A percentile compares a stretch with the other conserved stretches of the same genome.
Evolutionary conservation across 495 filamentous ascomycete genomes (phyloP).

Genomic region (Penicillium tannophilum): DNA sequence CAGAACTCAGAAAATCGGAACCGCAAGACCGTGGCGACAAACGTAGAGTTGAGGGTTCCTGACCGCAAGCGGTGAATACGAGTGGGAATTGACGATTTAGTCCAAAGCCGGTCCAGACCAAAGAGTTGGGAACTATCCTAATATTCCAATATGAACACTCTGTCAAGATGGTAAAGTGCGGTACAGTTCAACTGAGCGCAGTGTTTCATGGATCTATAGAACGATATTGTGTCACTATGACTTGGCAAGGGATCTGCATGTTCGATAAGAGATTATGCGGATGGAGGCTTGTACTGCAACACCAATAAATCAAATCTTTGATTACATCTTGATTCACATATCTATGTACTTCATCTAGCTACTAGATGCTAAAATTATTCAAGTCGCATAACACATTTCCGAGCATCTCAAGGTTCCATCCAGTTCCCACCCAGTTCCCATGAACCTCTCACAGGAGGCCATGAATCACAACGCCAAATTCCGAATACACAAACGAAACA

Average conservation of each 20-base stretch:
- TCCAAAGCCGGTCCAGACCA: conserved; percentile 3
- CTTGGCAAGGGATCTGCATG: not conserved
- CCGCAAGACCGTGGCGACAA: not conserved
- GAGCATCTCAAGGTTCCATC: not conserved
- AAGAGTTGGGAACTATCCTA: not conserved
- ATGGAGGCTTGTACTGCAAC: not conserved
- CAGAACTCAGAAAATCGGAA: not conserved
- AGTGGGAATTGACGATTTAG: not conserved
- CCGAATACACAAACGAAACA: not conserved
- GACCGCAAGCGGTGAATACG: not conserved
- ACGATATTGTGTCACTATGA: conserved; percentile 3
- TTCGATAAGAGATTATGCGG: conserved; percentile 21
- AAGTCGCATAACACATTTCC: not conserved
- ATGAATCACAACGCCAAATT: not conserved
- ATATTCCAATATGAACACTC: not conserved
- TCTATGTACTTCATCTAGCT: conserved; percentile 1
- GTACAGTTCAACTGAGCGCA: no score
- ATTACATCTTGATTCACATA: not conserved
- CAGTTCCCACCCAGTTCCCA: not conserved
- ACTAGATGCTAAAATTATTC: not conserved
- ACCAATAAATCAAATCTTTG: not conserved
- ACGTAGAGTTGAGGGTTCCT: not conserved
- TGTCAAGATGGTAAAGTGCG: not conserved
- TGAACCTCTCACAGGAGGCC: not conserved
- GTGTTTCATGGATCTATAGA: no score